phyloP scores from a whole-genome alignment of 2,329 filamentous ascomycete species.

The Talaromyces sp. region DNA sequence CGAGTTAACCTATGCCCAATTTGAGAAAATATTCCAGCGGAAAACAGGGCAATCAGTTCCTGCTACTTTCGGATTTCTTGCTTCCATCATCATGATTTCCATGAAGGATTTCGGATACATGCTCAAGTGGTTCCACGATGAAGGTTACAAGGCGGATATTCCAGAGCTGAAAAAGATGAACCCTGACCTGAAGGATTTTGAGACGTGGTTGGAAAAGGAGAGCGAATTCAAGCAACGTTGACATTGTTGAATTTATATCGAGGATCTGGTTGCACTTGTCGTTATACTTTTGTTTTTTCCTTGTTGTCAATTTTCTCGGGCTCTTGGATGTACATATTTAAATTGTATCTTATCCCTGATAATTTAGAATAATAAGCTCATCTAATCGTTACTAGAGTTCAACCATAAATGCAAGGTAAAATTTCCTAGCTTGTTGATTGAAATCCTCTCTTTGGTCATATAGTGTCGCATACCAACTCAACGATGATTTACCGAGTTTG shows the following conservation, averaged over 20 bases:
- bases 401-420: no score
- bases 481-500: no score
- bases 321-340: no score
- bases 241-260: not conserved
- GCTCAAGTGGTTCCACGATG: slow-evolving; percentile 49
- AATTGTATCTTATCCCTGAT: no score
- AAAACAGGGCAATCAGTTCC: slow-evolving; percentile 43
- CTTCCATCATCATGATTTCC: slow-evolving; percentile 35
- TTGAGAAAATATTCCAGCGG: slow-evolving; percentile 43
- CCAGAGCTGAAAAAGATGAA: slow-evolving; percentile 37
- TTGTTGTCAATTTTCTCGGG: no score
- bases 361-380: no score
- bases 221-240: slow-evolving; percentile 32
- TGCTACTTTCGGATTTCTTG: slow-evolving; percentile 38
- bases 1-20: slow-evolving; percentile 45
- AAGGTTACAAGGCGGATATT: slow-evolving; percentile 47
- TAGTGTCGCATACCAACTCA: no score
- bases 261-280: no score
- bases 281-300: no score
- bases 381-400: no score
- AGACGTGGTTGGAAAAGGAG: slow-evolving; percentile 45
- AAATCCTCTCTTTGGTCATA: no score
- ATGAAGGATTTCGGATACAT: slow-evolving; percentile 44
- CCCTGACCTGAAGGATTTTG: slow-evolving; percentile 45
- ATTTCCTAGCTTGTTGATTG: no score